These are phyloP conservation scores for Penicillium ochrochloron DNA, from an alignment of 495 filamentous ascomycete genomes.

Conservation along the genomic window DNA sequence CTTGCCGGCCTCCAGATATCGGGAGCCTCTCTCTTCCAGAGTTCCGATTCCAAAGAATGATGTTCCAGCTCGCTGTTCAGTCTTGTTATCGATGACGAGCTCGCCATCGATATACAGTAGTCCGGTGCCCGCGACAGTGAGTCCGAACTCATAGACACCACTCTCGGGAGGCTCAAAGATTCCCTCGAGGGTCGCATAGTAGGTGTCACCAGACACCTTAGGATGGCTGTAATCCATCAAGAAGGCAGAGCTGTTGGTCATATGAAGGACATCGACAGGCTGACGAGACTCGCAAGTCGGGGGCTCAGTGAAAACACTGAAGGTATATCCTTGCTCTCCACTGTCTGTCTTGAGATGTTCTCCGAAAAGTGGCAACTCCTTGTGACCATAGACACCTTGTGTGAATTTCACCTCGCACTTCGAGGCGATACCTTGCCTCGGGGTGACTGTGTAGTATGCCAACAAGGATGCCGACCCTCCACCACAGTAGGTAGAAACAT, in stretches of 20 bases:
- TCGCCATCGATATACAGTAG: constrained; percentile 70
- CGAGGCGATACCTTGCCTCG: constrained; percentile 47
- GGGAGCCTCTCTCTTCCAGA: constrained; percentile 61
- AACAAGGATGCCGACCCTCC: constrained; percentile 81
- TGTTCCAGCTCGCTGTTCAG: constrained; percentile 62
- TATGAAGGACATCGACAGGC: constrained; percentile 57
- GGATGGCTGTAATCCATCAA: constrained; percentile 68
- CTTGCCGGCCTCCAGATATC: constrained; percentile 61
- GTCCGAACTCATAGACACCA: constrained; percentile 75
- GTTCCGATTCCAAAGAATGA: constrained; percentile 66
- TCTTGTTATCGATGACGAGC: constrained; percentile 70
- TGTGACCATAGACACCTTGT: constrained; percentile 64
- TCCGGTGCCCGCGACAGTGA: constrained; percentile 76
- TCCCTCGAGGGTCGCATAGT: constrained; percentile 67
- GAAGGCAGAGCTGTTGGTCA: constrained; percentile 59
- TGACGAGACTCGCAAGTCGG: constrained; percentile 44
- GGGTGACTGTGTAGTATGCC: constrained; percentile 77
- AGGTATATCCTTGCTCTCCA: constrained; percentile 58
- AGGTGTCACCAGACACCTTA: constrained; percentile 54
- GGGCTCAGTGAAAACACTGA: constrained; percentile 64
- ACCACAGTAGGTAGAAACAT: constrained; percentile 75
- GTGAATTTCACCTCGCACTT: constrained; percentile 41
- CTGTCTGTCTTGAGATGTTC: constrained; percentile 52
- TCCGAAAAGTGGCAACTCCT: constrained; percentile 61
- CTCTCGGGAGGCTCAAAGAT: constrained; percentile 60